These are phyloP conservation scores for Tetrapisispora taiwanensis DNA, from an alignment of 805 yeast genomes.

Conservation along the genomic window DNA sequence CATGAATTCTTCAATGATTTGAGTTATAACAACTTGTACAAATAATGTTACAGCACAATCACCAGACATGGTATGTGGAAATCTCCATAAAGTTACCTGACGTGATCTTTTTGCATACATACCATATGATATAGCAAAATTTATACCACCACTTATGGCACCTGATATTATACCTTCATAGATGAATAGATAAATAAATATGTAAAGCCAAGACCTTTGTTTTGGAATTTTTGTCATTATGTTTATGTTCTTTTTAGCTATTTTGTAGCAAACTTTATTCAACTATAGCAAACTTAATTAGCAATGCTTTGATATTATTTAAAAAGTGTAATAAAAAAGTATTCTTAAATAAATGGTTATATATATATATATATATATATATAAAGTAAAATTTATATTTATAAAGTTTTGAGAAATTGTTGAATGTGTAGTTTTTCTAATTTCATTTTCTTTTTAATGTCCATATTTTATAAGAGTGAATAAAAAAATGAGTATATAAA, in stretches of 20 bases:
- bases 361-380: too few relatives aligned
- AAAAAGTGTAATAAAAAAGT: too few relatives aligned
- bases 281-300: too few relatives aligned
- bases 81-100: slow-evolving; percentile 18
- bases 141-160: slow-evolving; percentile 18
- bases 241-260: neutral
- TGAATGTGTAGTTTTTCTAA: too few relatives aligned
- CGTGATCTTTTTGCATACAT: slow-evolving; percentile 12
- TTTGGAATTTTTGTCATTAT: neutral
- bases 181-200: slow-evolving; percentile 3
- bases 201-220: neutral
- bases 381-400: too few relatives aligned
- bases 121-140: slow-evolving; percentile 21
- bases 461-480: too few relatives aligned
- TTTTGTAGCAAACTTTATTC: too few relatives aligned
- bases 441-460: too few relatives aligned
- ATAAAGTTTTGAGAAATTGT: too few relatives aligned
- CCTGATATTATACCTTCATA: slow-evolving; percentile 14
- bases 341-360: too few relatives aligned
- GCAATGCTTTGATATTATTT: too few relatives aligned
- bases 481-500: too few relatives aligned
- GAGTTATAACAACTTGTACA: slow-evolving; percentile 17
- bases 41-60: slow-evolving; percentile 17
- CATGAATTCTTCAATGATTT: slow-evolving; percentile 15
- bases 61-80: slow-evolving; percentile 22